phyloP scores from a whole-genome alignment of 495 filamentous ascomycete genomes.

The Cryomyces antarcticus region DNA sequence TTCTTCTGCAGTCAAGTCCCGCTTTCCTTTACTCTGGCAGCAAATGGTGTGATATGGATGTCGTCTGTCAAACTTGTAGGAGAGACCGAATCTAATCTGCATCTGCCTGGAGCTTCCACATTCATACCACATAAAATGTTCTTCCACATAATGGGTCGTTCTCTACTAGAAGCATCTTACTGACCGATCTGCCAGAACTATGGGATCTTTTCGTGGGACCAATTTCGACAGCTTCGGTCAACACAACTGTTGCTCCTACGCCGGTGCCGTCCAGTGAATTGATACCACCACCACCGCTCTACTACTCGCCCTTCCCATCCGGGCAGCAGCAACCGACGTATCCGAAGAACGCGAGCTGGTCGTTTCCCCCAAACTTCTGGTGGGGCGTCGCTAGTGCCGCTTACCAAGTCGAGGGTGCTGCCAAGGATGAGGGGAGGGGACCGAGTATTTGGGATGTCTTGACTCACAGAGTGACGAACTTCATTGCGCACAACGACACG shows the following conservation, averaged over 20 bases:
- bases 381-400: constrained; percentile 15
- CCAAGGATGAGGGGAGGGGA: constrained; percentile 11
- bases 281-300: constrained; percentile 9
- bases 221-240: neutral
- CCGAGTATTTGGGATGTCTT: constrained; percentile 9
- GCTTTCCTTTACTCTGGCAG: no score
- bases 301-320: constrained; percentile 5
- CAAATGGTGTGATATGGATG: no score
- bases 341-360: constrained; percentile 3
- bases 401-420: constrained; percentile 17
- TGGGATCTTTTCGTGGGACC: neutral
- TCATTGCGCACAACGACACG: constrained; percentile 7
- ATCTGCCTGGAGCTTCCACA: no score
- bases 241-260: neutral
- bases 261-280: neutral
- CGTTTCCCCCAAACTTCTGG: constrained; percentile 10
- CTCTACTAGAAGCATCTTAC: no score
- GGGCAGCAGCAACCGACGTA: constrained; percentile 1
- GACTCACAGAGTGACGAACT: constrained; percentile 10
- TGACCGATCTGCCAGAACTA: neutral
- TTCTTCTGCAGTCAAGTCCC: no score
- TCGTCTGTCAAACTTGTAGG: no score
- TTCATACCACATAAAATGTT: no score
- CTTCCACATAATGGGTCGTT: no score
- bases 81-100: no score